Evolutionary conservation across 2,329 filamentous ascomycete species (phyloP).

Genomic region (Drechslera avenae): DNA sequence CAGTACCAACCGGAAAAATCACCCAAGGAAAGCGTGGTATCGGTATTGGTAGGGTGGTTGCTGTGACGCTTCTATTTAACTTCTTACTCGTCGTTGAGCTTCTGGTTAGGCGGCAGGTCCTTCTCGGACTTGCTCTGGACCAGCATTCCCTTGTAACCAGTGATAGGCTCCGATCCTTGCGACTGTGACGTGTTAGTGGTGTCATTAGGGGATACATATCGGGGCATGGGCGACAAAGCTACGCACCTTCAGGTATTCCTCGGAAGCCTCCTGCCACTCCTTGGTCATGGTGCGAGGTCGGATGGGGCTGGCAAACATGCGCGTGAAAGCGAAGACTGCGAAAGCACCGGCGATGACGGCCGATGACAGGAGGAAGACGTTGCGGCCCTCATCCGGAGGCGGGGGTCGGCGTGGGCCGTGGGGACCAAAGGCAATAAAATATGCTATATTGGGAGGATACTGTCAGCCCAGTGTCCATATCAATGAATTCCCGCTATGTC

Average conservation of each 20-base stretch:
- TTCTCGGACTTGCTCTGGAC: constrained; percentile 48
- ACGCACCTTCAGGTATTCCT: constrained; percentile 90
- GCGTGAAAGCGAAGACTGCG: constrained; percentile 73
- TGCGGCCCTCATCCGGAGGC: constrained; percentile 83
- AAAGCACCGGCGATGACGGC: constrained; percentile 70
- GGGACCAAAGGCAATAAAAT: constrained; percentile 98
- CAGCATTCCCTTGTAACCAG: constrained; percentile 49
- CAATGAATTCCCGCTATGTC: constrained; percentile 14
- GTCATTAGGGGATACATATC: constrained; percentile 1
- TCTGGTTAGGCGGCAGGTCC: constrained; percentile 29
- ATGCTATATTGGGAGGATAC: constrained; percentile 66
- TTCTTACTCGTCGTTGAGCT: constrained; percentile 43
- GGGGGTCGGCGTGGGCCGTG: constrained; percentile 86
- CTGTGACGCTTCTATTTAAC: constrained; percentile 24
- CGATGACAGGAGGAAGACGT: constrained; percentile 74
- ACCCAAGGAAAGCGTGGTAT: constrained; percentile 46
- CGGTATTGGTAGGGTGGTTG: constrained; percentile 38
- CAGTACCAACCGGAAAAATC: constrained; percentile 44
- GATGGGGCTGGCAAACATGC: constrained; percentile 69
- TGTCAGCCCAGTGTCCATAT: constrained; percentile 29
- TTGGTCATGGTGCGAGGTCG: constrained; percentile 86
- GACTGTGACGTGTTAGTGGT: constrained; percentile 33
- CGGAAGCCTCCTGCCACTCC: constrained; percentile 94
- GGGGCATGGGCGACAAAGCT: constrained; percentile 3
- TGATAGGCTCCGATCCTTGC: constrained; percentile 48